phyloP scores from a whole-genome alignment of 495 filamentous ascomycete species.

The Penicillium canescens region DNA sequence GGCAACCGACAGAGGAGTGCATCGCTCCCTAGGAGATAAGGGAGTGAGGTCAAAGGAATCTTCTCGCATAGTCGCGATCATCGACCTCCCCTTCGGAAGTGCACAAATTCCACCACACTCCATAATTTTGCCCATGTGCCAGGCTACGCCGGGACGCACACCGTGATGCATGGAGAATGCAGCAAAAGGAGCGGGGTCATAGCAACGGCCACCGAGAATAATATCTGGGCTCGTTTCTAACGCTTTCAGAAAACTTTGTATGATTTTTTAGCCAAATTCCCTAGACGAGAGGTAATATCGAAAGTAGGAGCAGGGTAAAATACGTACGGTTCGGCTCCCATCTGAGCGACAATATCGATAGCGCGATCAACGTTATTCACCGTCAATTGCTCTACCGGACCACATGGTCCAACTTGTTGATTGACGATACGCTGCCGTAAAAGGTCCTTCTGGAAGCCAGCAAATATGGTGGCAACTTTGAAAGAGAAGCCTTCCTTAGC shows the following conservation, averaged over 20 bases:
- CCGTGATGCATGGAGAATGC: slow-evolving; percentile 39
- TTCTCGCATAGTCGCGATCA: slow-evolving; percentile 35
- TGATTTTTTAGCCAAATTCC: not conserved
- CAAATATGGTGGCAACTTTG: slow-evolving; percentile 42
- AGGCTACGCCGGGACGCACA: slow-evolving; percentile 30
- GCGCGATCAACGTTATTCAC: slow-evolving; percentile 36
- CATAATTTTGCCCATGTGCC: slow-evolving; percentile 55
- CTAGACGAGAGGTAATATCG: not conserved
- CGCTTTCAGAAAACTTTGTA: slow-evolving; percentile 37
- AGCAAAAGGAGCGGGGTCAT: slow-evolving; percentile 50
- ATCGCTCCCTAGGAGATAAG: slow-evolving; percentile 26
- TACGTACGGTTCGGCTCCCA: slow-evolving; percentile 25
- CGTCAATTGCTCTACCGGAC: slow-evolving; percentile 37
- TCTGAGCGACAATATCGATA: slow-evolving; percentile 29
- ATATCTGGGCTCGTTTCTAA: slow-evolving; percentile 42
- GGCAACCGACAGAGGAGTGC: slow-evolving; percentile 46
- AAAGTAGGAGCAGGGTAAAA: not conserved
- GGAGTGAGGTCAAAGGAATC: slow-evolving; percentile 47
- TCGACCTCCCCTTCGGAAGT: slow-evolving; percentile 40
- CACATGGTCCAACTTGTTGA: slow-evolving; percentile 28
- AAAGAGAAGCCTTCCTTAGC: slow-evolving; percentile 32
- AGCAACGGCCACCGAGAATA: slow-evolving; percentile 48
- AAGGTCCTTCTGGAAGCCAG: slow-evolving; percentile 31
- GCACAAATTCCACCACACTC: slow-evolving; percentile 52
- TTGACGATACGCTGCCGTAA: slow-evolving; percentile 25